Evolutionary conservation across 2,329 filamentous ascomycete genomes (phyloP).

Genomic region (Alternaria metachromatica): DNA sequence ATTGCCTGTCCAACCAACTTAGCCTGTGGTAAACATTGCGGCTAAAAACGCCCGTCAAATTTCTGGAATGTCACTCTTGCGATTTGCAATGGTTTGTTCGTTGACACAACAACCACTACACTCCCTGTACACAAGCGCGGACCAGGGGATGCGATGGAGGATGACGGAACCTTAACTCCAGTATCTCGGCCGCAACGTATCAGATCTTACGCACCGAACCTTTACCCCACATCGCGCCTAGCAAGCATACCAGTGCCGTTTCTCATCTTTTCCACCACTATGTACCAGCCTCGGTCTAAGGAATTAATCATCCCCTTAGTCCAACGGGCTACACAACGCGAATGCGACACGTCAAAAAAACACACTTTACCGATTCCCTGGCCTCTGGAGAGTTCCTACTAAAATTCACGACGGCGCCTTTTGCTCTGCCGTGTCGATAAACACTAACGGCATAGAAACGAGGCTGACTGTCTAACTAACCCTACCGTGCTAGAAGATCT

Average conservation of each 20-base stretch:
- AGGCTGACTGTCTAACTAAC: neutral
- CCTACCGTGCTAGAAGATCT: neutral
- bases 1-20: constrained; percentile 25
- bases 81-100: neutral
- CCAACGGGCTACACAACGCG: neutral
- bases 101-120: neutral
- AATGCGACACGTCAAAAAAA: neutral
- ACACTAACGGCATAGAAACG: neutral
- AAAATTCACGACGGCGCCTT: neutral
- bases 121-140: neutral
- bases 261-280: neutral
- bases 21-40: constrained; percentile 20
- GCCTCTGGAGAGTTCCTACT: neutral
- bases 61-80: neutral
- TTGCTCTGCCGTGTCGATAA: neutral
- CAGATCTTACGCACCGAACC: neutral
- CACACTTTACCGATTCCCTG: neutral
- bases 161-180: neutral
- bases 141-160: neutral
- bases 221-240: neutral
- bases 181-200: neutral
- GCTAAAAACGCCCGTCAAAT: constrained; percentile 4
- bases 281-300: neutral
- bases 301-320: neutral
- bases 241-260: neutral